Evolutionary conservation across 148 eudicot genomes (phyloP), one percentile per base, ranked within the genome.

Genomic region (Chenopodium quinoa): DNA sequence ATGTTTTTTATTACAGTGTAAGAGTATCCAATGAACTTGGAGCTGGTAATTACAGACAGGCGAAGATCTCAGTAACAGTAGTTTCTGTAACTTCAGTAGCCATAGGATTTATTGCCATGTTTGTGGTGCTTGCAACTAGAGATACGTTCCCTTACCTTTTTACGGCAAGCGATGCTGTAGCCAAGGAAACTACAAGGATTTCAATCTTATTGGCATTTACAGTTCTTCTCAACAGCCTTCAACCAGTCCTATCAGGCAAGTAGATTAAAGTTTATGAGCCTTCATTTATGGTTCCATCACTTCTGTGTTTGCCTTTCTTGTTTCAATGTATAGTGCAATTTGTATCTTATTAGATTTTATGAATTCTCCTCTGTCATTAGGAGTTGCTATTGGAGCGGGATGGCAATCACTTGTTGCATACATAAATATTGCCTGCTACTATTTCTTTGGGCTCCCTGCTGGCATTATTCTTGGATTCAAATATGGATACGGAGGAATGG

Each of bases 371-470:
- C 7, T 29, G 20, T 20, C 29, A 31, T 54, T 62, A 93, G 97
- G 97, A 46, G 97, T 93, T 75, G 95, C 97, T 13, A 86, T 93
- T 81, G 97, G 97, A 90, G 97, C 95, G 52, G 97, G 95, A 81
- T 93, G 97, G 97, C 97, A 93, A 82, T 72, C 88, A 20, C 80
- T 89, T 72, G 94, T 93, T 12, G 97, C 97, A 4, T 93, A 89
- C 83, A 86, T 93, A 79, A 93, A 93, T 81, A 89, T 93, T 8
- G 95, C 88, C 1, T 93, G 93, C 79, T 93, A 93, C 78, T 93
- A 93, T 81, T 63, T 91, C 11, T 80, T 93, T 71, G 97, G 97
- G 70, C 83, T 93, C 68, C 95, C 97, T 65, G 91, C 91, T 73
- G 97, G 97, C 54, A 86, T 93, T 32, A 34, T 92, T 7, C 77